Base-by-base conservation (phyloP, 2,329 filamentous ascomycete species). In the Xylariaceae sp. region DNA sequence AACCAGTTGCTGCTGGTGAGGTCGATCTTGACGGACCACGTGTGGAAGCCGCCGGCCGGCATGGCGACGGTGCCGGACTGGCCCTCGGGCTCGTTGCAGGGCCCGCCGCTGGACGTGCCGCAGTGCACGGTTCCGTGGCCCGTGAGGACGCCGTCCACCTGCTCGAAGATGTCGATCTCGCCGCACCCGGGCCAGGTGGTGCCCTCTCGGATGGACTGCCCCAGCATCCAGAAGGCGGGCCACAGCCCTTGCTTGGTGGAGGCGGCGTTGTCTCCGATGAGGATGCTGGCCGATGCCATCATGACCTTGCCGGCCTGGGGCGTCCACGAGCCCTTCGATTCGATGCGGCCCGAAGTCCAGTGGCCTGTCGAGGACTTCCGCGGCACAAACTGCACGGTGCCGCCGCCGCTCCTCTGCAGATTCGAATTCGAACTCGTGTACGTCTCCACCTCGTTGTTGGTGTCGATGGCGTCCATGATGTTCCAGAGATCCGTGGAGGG, bases 151-250 rank as follows among this genome's bases (percentile, higher is more conserved):
- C 72, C 72, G 52, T 75, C 71, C 46, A 74, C 54, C 36, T 64
- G 66, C 59, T 77, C 72, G 50, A 77, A 60, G 44, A 76, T 67
- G 49, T 77, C 73, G 31, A 77, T 57, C 60, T 77, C 73, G 39
- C 72, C 73, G 37, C 67, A 69, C 7, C 39, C 33, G 0, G 73
- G 73, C 73, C 73, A 77, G 11, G 45, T 22, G 1, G 59, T 63
- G 7, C 68, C 69, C 28, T 63, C 56, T 17, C 67, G 64, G 35
- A 68, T 57, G 9, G 62, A 51, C 31, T 73, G 61, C 25, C 72
- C 71, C 12, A 76, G 59, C 39, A 74, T 58, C 72, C 71, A 77
- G 46, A 75, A 75, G 1, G 72, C 72, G 0, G 72, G 71, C 72
- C 72, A 77, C 31, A 76, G 59, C 4, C 73, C 73, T 43, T 72